Percentiles rank a stretch among this genome's conserved stretches.
Evolutionary conservation across 106 monocot species (phyloP).

Genomic region (Ottelia alismoides): DNA sequence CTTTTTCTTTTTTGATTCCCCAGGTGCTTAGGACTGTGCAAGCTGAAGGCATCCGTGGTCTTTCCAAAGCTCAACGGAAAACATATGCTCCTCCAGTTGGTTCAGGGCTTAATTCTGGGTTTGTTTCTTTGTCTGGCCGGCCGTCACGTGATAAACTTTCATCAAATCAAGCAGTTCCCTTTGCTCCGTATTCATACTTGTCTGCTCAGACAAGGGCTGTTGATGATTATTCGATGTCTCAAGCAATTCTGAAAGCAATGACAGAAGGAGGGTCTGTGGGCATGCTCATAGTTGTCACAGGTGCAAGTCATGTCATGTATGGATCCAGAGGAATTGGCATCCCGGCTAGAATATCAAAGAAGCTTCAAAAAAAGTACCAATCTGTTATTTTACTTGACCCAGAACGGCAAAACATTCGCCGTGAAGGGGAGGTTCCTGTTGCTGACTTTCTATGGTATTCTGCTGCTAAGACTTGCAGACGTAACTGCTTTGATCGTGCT

Average conservation of each 20-base stretch:
- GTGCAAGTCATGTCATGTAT: constrained; percentile 94
- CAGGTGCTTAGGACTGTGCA: constrained; percentile 86
- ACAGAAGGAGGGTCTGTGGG: constrained; percentile 45
- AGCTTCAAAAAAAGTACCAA: constrained; percentile 87
- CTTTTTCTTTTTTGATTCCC: too few relatives aligned
- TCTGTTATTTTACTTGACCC: constrained; percentile 86
- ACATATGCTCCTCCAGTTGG: constrained; percentile 86
- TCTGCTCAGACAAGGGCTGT: constrained; percentile 81
- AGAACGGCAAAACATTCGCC: constrained; percentile 83
- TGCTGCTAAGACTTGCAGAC: constrained; percentile 84
- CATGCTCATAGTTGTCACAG: constrained; percentile 82
- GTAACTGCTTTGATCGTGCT: constrained; percentile 99
- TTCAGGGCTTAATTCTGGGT: constrained; percentile 85
- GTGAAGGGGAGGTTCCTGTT: constrained; percentile 87
- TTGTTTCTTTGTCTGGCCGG: constrained; percentile 51
- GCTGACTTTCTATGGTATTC: constrained; percentile 99
- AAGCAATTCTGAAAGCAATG: constrained; percentile 57
- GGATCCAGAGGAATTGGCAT: constrained; percentile 86
- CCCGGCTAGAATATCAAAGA: constrained; percentile 84
- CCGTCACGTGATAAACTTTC: constrained; percentile 48
- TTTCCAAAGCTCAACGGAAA: constrained; percentile 68
- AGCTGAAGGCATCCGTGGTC: constrained; percentile 80
- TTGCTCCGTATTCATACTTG: constrained; percentile 74
- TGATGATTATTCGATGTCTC: constrained; percentile 88
- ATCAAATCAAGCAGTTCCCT: constrained; percentile 35